These are phyloP conservation scores for Pseudopyricularia cyperi DNA, from an alignment of 2,329 filamentous ascomycete genomes.

Conservation along the genomic window DNA sequence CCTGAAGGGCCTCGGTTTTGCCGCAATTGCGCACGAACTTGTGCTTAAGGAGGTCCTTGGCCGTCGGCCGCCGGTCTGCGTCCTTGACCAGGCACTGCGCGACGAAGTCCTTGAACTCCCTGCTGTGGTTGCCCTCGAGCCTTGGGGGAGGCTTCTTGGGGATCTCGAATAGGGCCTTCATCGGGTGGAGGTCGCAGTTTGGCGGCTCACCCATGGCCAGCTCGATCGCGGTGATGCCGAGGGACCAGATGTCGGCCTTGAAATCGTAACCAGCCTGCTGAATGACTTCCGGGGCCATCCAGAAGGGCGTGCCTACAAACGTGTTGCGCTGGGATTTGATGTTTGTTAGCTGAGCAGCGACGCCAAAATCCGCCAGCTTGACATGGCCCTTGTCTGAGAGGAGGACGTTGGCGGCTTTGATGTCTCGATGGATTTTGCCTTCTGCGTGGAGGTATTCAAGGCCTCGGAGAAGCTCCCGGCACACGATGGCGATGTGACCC, in stretches of 20 bases:
- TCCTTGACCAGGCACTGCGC: conserved; percentile 86
- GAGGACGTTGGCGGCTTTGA: conserved; percentile 94
- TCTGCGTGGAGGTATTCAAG: conserved; percentile 88
- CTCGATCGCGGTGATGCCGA: conserved; percentile 86
- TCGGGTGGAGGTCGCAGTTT: conserved; percentile 71
- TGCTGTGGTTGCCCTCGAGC: conserved; percentile 75
- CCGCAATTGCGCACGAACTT: conserved; percentile 79
- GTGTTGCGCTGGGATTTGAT: conserved; percentile 97
- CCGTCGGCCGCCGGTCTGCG: conserved; percentile 68
- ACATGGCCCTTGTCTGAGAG: conserved; percentile 83
- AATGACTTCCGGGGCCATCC: conserved; percentile 95
- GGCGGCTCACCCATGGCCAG: conserved; percentile 83
- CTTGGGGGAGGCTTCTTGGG: conserved; percentile 77
- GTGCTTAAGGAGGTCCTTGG: conserved; percentile 78
- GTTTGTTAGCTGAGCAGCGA: conserved; percentile 90
- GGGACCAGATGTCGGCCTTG: conserved; percentile 87
- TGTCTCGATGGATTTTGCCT: conserved; percentile 92
- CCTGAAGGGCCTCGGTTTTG: conserved; percentile 76
- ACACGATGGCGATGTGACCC: conserved; percentile 85
- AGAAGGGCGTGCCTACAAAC: conserved; percentile 93
- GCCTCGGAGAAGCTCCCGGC: conserved; percentile 77
- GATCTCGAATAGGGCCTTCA: conserved; percentile 88
- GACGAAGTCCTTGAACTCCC: conserved; percentile 89
- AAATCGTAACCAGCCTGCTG: conserved; percentile 74
- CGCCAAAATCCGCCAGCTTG: conserved; percentile 93